Evolutionary conservation across 176 grass and related monocot genomes (phyloP), one percentile per base, ranked within the genome.

Genomic region (Pontederia crassipes): DNA sequence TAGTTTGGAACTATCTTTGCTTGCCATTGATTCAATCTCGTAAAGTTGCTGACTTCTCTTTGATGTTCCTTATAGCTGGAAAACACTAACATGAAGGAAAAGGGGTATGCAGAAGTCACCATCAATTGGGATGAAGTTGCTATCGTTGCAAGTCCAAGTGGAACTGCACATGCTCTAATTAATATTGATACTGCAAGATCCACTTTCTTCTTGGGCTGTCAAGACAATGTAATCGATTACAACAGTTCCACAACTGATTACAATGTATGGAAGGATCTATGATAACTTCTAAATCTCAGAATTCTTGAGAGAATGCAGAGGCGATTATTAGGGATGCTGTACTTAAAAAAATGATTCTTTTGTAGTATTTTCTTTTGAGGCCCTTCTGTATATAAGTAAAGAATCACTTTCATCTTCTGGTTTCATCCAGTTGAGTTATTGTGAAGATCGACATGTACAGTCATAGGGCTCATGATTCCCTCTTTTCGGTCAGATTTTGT

Each of bases 241-340:
- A 95, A 91, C 59, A 85, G 79, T 72, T 88, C 93, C 12, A 85
- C 80, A 77, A 88, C 87, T 45, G 87, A 97, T 15, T 92, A 85
- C 67, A 88, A 78, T 68, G 77, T 97, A 35, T 97, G 93, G 93
- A 92, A 92, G 83, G 93, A 97, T 78, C 66, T 97, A 61, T 97
- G 74, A 83, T 11, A 28, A 48, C 12, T 24, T 10, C 11, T 67
- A 11, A 17, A 15, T 3, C 8, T 62, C 56, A 12, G 26, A 28
- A 11, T 9, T 40, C 32, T 4, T 40, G 32, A 3, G 6, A 40
- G 32, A 7, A 40, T 40, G 32, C 32, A 40, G 32, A 40, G 32
- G 32, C 32, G 6, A 40, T 40, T 24, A 24, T 24, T 24, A 24
- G 20, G 20, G 20, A 24, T 24, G 0, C 20, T 24, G 20, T 24